Base-by-base conservation (phyloP, 2,329 filamentous ascomycete species). In the Trichoderma atroviride region DNA sequence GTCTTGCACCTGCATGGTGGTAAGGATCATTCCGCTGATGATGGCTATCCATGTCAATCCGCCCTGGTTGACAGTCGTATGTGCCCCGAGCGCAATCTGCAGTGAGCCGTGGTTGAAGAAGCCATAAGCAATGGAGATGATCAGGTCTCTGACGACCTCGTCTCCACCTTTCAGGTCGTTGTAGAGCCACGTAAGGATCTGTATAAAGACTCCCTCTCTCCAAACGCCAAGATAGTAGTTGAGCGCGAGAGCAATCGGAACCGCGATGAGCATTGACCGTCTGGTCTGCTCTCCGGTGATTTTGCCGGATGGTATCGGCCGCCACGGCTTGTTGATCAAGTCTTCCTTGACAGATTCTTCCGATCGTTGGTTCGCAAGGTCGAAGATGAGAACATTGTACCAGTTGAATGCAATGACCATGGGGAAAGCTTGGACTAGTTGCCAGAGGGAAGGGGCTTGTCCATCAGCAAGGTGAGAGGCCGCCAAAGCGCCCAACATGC, bases 271-370 rank as follows among this genome's bases (percentile, higher is more conserved):
- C 24, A 79, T 59, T 68, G 66, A 16, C 64, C 68, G 57, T 13
- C 72, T 69, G 0, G 76, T 71, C 22, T 74, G 50, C 1, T 74
- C 66, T 1, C 72, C 7, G 58, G 73, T 76, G 5, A 80, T 70
- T 1, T 73, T 72, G 4, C 74, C 72, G 10, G 74, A 72, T 4
- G 74, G 72, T 1, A 77, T 72, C 0, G 77, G 74, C 0, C 78
- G 73, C 75, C 75, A 79, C 2, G 80, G 79, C 66, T 83, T 83
- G 75, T 83, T 83, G 56, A 81, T 62, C 0, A 31, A 11, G 71
- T 83, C 81, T 70, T 83, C 81, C 0, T 65, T 40, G 5, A 80
- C 70, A 2, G 80, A 73, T 1, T 68, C 71, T 0, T 73, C 67
- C 3, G 70, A 67, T 6, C 79, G 74, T 69, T 82, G 81, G 72